Evolutionary conservation across 1,284 basidiomycete species (phyloP).

Genomic region (Taiwanofungus camphoratus): DNA sequence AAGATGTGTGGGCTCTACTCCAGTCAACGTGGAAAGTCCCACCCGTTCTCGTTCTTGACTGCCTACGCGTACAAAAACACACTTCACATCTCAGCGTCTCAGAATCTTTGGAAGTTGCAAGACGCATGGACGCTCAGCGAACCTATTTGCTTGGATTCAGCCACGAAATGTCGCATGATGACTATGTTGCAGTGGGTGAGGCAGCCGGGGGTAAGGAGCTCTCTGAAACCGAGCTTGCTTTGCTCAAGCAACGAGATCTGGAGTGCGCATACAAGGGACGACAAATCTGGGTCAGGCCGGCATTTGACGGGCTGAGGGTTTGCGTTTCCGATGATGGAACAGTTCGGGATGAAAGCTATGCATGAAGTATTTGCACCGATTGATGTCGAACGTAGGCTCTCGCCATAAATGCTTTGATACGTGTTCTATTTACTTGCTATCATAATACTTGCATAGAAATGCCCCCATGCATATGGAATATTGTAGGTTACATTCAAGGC

Average conservation of each 20-base stretch:
- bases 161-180: conserved; percentile 65
- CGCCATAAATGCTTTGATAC: too few species aligned
- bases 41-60: conserved; percentile 66
- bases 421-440: background rate
- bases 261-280: conserved; percentile 40
- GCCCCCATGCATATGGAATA: too few species aligned
- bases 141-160: conserved; percentile 72
- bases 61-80: conserved; percentile 54
- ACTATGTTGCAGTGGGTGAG: conserved; percentile 56
- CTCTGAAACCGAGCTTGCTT: conserved; percentile 29
- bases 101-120: conserved; percentile 48
- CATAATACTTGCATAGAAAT: too few species aligned
- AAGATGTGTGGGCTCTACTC: conserved; percentile 55
- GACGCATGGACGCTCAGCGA: conserved; percentile 46
- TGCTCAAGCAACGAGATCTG: conserved; percentile 37
- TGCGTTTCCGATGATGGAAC: conserved; percentile 34
- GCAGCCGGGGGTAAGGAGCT: conserved; percentile 35
- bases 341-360: conserved; percentile 48
- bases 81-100: conserved; percentile 69
- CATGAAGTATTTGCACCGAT: too few species aligned
- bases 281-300: conserved; percentile 57
- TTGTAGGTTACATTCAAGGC: too few species aligned
- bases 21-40: conserved; percentile 26
- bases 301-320: conserved; percentile 63
- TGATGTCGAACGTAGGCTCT: too few species aligned